Evolutionary conservation across 1,284 basidiomycete genomes (phyloP).

Genomic region (Schizophyllum amplum): DNA sequence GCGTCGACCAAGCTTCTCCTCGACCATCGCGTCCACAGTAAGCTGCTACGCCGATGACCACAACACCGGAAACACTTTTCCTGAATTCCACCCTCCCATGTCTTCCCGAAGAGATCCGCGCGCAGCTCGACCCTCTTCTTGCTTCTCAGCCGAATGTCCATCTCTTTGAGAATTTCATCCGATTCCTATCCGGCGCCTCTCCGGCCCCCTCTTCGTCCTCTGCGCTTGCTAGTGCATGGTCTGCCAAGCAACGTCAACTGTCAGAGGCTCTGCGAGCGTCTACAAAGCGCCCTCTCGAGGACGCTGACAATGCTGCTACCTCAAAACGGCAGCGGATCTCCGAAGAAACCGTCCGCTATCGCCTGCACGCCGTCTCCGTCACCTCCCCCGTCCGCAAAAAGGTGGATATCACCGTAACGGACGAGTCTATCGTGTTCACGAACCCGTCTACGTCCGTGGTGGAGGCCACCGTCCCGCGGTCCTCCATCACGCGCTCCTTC

Average conservation of each 20-base stretch:
- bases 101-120: not conserved
- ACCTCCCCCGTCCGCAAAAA: conserved; percentile 67
- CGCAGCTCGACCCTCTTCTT: not conserved
- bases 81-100: not conserved
- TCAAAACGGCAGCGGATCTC: conserved; percentile 15
- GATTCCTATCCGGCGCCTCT: not conserved
- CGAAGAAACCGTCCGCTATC: conserved; percentile 38
- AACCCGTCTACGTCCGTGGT: conserved; percentile 35
- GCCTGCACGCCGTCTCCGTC: conserved; percentile 49
- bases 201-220: conserved; percentile 3
- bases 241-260: conserved; percentile 11
- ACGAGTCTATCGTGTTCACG: conserved; percentile 38
- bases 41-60: not conserved
- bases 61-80: not conserved
- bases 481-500: conserved; percentile 46
- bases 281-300: conserved; percentile 10
- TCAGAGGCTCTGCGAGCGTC: conserved; percentile 8
- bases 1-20: not conserved
- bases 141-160: not conserved
- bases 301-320: conserved; percentile 5
- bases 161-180: not conserved
- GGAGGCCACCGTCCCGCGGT: conserved; percentile 40
- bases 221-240: not conserved
- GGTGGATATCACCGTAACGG: conserved; percentile 49
- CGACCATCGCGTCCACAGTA: not conserved